Evolutionary conservation across 2,329 filamentous ascomycete genomes (phyloP).

Genomic region (Xylaria polymorpha): DNA sequence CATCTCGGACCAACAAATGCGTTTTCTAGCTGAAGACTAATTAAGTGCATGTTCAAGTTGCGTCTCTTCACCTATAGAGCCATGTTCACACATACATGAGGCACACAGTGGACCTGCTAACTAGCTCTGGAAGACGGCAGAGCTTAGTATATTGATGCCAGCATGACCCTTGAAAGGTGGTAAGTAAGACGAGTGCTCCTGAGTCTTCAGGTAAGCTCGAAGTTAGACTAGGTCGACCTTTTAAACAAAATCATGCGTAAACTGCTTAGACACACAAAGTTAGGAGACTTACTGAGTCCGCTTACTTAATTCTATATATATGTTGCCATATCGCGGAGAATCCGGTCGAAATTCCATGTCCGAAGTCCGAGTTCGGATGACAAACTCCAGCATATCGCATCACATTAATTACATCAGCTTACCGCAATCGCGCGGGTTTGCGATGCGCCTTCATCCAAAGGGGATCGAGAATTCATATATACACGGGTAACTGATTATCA

Average conservation of each 20-base stretch:
- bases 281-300: neutral
- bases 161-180: too few relatives aligned
- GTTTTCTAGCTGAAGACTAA: neutral
- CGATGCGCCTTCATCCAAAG: neutral
- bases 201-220: neutral
- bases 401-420: neutral
- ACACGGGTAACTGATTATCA: constrained; percentile 13
- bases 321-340: neutral
- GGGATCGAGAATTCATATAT: neutral
- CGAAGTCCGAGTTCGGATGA: constrained; percentile 1
- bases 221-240: too few relatives aligned
- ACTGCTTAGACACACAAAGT: neutral
- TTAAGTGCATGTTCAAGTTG: neutral
- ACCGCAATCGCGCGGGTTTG: constrained; percentile 19
- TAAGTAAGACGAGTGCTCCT: too few relatives aligned
- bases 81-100: neutral
- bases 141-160: too few relatives aligned
- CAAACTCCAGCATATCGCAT: neutral
- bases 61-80: neutral
- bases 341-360: neutral
- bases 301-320: neutral
- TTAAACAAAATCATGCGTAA: neutral
- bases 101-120: too few relatives aligned
- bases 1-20: neutral
- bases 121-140: too few relatives aligned